These are phyloP conservation scores for Magnaporthales sp. DNA, from an alignment of 2,329 filamentous ascomycete species.

Conservation along the genomic window DNA sequence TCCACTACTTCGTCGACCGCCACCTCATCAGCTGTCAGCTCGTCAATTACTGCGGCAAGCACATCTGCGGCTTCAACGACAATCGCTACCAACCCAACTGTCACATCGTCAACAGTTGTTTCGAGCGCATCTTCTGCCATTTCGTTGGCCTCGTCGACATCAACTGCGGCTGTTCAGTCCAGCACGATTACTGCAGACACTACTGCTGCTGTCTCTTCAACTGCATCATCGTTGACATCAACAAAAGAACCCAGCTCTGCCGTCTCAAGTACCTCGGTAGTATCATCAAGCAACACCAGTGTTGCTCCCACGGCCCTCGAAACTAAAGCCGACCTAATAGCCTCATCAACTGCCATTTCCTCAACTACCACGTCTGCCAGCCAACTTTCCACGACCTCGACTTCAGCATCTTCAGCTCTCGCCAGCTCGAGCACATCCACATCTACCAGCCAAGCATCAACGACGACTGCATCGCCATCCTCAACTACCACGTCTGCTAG, in stretches of 20 bases:
- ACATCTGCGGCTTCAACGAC: not conserved
- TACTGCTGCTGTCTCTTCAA: not conserved
- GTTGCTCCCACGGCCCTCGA: not conserved
- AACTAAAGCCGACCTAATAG: not conserved
- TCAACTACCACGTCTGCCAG: not conserved
- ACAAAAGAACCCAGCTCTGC: not conserved
- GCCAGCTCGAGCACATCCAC: not conserved
- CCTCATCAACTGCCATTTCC: not conserved
- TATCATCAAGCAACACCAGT: not conserved
- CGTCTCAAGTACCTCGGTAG: not conserved
- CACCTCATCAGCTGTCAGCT: constrained; percentile 1
- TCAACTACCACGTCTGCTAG: constrained; percentile 2
- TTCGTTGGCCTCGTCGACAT: not conserved
- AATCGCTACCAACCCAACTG: not conserved
- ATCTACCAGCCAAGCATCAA: constrained; percentile 4
- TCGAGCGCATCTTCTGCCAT: not conserved
- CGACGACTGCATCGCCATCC: constrained; percentile 6
- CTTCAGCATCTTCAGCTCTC: not conserved
- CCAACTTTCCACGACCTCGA: constrained; percentile 4
- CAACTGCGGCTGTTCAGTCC: not conserved
- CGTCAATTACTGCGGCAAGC: not conserved
- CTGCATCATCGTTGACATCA: not conserved
- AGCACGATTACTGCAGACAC: not conserved
- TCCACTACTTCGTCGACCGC: not conserved
- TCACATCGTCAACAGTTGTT: not conserved